Evolutionary conservation across 2,329 filamentous ascomycete genomes (phyloP).

Genomic region (Apiospora rasikravindrae): DNA sequence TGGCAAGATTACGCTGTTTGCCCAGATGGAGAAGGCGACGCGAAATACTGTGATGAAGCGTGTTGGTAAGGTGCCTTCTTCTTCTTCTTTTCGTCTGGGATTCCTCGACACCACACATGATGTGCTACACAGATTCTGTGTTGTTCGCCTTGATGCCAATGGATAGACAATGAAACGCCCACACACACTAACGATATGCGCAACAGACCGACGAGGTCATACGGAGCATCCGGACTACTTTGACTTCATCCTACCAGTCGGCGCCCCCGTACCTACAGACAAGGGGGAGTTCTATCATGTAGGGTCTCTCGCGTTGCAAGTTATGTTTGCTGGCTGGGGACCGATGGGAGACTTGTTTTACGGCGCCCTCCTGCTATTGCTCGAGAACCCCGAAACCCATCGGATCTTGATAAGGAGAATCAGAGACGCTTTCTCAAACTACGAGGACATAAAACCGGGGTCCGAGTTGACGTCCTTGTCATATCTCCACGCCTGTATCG

Average conservation of each 20-base stretch:
- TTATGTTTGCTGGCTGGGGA: slow-evolving; percentile 28
- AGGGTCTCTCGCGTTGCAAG: slow-evolving; percentile 25
- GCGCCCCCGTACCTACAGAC: slow-evolving; percentile 15
- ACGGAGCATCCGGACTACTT: slow-evolving; percentile 29
- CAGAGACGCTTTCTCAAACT: slow-evolving; percentile 34
- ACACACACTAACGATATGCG: background rate
- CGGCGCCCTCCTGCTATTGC: slow-evolving; percentile 26
- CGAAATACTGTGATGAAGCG: slow-evolving; percentile 22
- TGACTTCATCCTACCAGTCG: slow-evolving; percentile 26
- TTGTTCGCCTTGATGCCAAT: background rate
- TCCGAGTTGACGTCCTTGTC: slow-evolving; percentile 31
- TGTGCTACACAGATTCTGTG: background rate
- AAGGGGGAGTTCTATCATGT: slow-evolving; percentile 23
- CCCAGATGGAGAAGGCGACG: slow-evolving; percentile 23
- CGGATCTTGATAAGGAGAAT: slow-evolving; percentile 38
- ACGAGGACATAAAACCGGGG: slow-evolving; percentile 36
- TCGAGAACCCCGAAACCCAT: slow-evolving; percentile 33
- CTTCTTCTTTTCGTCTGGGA: background rate
- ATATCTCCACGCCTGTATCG: slow-evolving; percentile 42
- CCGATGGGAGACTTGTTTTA: slow-evolving; percentile 27
- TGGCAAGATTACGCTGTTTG: slow-evolving; percentile 10
- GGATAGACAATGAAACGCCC: background rate
- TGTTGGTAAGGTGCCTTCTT: slow-evolving; percentile 20
- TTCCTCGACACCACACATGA: too few relatives aligned
- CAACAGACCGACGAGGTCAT: slow-evolving; percentile 21